Conservation (phyloP, 441 rosid genomes). For the Flueggea neowawraea region DNA sequence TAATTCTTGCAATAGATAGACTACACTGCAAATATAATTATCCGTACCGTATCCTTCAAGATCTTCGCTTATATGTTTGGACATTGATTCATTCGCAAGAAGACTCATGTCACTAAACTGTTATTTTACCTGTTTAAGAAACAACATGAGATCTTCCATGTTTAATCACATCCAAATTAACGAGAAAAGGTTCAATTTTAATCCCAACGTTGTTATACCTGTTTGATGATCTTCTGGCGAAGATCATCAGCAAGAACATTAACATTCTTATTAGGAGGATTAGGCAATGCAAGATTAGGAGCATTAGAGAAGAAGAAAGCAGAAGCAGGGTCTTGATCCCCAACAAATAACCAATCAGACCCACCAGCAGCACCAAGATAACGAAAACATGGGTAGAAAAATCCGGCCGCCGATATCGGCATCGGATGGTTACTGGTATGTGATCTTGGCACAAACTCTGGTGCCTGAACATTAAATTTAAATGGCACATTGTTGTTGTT, state of each 20-base stretch:
- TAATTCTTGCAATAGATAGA: no score
- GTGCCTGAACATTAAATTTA: slow-evolving; percentile 90
- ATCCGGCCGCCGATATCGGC: slow-evolving; percentile 48
- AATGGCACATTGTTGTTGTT: slow-evolving; percentile 27
- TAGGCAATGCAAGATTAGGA: slow-evolving; percentile 38
- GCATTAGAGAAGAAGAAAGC: slow-evolving; percentile 46
- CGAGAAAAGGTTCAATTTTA: no score
- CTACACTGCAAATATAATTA: neutral
- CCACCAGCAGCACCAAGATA: slow-evolving; percentile 52
- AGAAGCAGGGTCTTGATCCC: slow-evolving; percentile 50
- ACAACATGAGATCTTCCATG: no score
- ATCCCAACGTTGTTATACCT: slow-evolving; percentile 33
- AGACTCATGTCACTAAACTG: slow-evolving; percentile 92
- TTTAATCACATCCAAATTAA: no score
- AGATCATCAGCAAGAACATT: slow-evolving; percentile 61
- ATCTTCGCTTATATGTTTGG: slow-evolving; percentile 75
- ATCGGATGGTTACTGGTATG: slow-evolving; percentile 33
- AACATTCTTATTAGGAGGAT: slow-evolving; percentile 37
- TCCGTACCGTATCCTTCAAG: slow-evolving; percentile 88
- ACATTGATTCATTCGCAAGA: slow-evolving; percentile 81
- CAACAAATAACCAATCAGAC: slow-evolving; percentile 77
- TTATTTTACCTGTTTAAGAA: slow-evolving; percentile 65
- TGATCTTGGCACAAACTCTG: slow-evolving; percentile 82
- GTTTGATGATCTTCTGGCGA: slow-evolving; percentile 79
- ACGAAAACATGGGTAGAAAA: slow-evolving; percentile 58